Evolutionary conservation across 2,329 filamentous ascomycete species (phyloP).

Genomic region (Tolypocladium album): DNA sequence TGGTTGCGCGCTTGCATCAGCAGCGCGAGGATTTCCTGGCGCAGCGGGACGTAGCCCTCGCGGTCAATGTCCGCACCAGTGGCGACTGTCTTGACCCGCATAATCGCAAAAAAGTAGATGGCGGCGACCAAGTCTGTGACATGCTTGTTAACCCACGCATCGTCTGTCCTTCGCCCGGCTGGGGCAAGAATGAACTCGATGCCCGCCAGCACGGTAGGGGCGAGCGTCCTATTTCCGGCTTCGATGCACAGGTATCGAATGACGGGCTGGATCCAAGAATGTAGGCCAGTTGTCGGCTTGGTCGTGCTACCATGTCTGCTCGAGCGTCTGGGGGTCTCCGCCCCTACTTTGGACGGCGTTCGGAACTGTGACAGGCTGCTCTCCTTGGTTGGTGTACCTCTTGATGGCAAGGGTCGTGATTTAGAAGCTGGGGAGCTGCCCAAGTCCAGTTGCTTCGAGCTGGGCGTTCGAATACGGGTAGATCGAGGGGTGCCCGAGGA

Average conservation of each 20-base stretch:
- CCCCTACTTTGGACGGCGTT: slow-evolving; percentile 17
- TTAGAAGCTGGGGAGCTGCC: slow-evolving; percentile 14
- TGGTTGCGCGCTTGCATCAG: slow-evolving; percentile 30
- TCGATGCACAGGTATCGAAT: slow-evolving; percentile 53
- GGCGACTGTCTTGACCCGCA: slow-evolving; percentile 32
- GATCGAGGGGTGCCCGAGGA: slow-evolving; percentile 20
- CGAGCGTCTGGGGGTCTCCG: slow-evolving; percentile 31
- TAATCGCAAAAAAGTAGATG: slow-evolving; percentile 48
- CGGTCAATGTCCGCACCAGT: slow-evolving; percentile 26
- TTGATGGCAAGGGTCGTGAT: slow-evolving; percentile 24
- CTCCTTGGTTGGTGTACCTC: slow-evolving; percentile 36
- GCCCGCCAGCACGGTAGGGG: slow-evolving; percentile 65
- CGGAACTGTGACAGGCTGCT: slow-evolving; percentile 31
- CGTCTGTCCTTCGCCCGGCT: slow-evolving; percentile 29
- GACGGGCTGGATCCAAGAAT: slow-evolving; percentile 58
- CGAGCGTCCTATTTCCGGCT: slow-evolving; percentile 49
- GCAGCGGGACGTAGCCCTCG: slow-evolving; percentile 31
- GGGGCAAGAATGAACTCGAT: slow-evolving; percentile 46
- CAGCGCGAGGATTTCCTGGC: slow-evolving; percentile 34
- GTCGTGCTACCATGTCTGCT: slow-evolving; percentile 17
- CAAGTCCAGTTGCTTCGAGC: slow-evolving; percentile 17
- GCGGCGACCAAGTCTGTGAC: slow-evolving; percentile 46
- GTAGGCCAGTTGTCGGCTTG: slow-evolving; percentile 27
- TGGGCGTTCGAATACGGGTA: slow-evolving; percentile 19
- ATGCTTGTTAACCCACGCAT: slow-evolving; percentile 38